These are phyloP conservation scores for Achaetomium macrosporum DNA, from an alignment of 2,329 filamentous ascomycete species.

Conservation along the genomic window DNA sequence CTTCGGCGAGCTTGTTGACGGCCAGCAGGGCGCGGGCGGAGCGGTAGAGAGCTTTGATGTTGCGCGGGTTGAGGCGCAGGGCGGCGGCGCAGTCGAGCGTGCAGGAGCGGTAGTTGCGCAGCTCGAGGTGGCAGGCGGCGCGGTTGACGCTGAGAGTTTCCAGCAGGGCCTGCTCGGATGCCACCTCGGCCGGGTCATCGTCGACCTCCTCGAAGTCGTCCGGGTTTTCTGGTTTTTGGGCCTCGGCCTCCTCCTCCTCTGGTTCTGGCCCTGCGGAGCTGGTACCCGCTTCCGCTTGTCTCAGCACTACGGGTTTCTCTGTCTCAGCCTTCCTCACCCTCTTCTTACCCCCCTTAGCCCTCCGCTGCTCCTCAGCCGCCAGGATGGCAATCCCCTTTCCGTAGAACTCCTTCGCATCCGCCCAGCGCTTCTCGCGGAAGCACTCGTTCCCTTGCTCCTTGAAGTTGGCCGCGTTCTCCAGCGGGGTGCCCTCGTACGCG, in stretches of 20 bases:
- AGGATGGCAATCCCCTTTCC: slow-evolving; percentile 75
- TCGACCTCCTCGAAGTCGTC: slow-evolving; percentile 11
- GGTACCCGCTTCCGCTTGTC: neutral
- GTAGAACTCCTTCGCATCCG: slow-evolving; percentile 87
- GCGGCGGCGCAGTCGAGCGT: slow-evolving; percentile 78
- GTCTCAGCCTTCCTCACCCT: slow-evolving; percentile 7
- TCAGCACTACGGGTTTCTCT: too few species aligned
- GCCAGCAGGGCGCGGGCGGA: slow-evolving; percentile 71
- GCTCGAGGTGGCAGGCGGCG: slow-evolving; percentile 80
- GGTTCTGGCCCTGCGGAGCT: neutral
- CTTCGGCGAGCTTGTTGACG: slow-evolving; percentile 72
- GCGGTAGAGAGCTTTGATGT: slow-evolving; percentile 89
- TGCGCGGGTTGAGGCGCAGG: slow-evolving; percentile 69
- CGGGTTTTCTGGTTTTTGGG: neutral
- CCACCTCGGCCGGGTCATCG: slow-evolving; percentile 48
- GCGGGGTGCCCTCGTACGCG: slow-evolving; percentile 84
- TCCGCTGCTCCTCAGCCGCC: slow-evolving; percentile 53
- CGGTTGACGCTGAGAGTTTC: slow-evolving; percentile 81
- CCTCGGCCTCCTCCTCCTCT: neutral
- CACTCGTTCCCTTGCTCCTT: slow-evolving; percentile 89
- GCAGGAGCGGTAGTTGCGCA: slow-evolving; percentile 82
- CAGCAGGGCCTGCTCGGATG: slow-evolving; percentile 57
- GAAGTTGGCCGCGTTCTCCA: slow-evolving; percentile 78
- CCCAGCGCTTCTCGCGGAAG: slow-evolving; percentile 67
- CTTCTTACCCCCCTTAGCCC: slow-evolving; percentile 11